Conservation (phyloP, 306 rosid species). For the Dicorynia guianensis region DNA sequence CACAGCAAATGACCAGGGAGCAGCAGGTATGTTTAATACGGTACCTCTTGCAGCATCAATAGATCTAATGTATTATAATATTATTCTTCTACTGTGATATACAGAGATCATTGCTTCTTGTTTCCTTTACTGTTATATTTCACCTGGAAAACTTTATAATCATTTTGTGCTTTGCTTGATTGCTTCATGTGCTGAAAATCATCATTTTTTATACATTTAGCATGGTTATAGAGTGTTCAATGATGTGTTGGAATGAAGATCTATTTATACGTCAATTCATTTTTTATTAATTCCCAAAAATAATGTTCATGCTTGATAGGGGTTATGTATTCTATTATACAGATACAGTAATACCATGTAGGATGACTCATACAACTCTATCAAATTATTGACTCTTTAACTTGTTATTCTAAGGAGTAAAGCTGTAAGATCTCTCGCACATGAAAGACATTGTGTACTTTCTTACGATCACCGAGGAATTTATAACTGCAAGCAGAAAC, state of each 20-base stretch:
- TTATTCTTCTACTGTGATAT: not conserved
- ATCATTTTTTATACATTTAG: not conserved
- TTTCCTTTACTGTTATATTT: not conserved
- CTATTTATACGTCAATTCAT: too few relatives aligned
- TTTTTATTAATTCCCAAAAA: too few relatives aligned
- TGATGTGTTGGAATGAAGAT: too few relatives aligned
- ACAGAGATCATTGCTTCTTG: not conserved
- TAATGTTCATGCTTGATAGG: slow-evolving; percentile 3
- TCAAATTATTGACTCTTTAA: too few relatives aligned
- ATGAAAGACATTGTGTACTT: too few relatives aligned
- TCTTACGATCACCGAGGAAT: too few relatives aligned
- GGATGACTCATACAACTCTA: too few relatives aligned
- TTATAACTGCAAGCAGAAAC: too few relatives aligned
- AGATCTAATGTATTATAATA: not conserved
- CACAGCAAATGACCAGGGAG: not conserved
- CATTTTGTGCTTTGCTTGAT: not conserved
- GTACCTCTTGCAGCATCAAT: not conserved
- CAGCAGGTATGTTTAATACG: not conserved
- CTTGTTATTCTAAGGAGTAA: too few relatives aligned
- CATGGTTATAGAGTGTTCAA: too few relatives aligned
- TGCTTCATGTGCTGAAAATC: not conserved
- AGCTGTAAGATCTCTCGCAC: too few relatives aligned
- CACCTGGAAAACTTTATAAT: not conserved
- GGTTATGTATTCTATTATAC: not conserved
- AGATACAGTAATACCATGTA: too few relatives aligned